Base-by-base conservation (phyloP, 2,329 filamentous ascomycete species). In the Grosmannia clavigera region DNA sequence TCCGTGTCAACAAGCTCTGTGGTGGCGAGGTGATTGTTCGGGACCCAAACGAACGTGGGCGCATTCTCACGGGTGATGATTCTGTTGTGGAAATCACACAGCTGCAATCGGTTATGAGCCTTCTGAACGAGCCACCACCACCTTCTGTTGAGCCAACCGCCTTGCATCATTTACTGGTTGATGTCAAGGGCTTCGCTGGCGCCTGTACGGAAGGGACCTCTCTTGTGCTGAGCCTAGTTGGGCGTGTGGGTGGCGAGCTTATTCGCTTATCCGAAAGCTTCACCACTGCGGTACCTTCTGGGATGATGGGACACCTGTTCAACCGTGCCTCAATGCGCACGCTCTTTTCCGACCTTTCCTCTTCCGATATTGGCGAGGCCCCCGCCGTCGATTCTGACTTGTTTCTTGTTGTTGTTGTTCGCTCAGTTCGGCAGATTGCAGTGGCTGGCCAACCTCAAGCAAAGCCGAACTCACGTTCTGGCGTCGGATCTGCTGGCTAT, bases 11-110 rank as follows among this genome's bases (percentile, higher is more conserved):
- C 75, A 97, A 96, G 74, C 82, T 97, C 68, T 87, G 96, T 59
- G 90, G 86, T 63, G 90, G 90, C 57, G 92, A 97, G 70, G 88
- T 99, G 55, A 96, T 99, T 70, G 94, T 99, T 61, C 85, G 94
- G 35, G 94, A 95, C 72, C 90, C 94, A 2, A 81, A 80, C 25
- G 85, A 92, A 69, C 82, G 87, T 35, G 94, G 94, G 10, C 84
- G 92, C 54, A 85, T 97, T 33, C 74, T 99, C 67, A 96, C 92
- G 0, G 90, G 89, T 14, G 88, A 96, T 58, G 94, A 99, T 72
- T 96, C 92, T 1, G 89, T 94, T 4, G 88, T 97, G 33, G 88
- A 96, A 61, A 83, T 96, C 65, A 92, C 92, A 7, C 90, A 85
- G 69, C 77, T 97, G 60, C 95, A 99, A 75, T 95, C 94, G 5